A percentile compares a stretch with the other conserved stretches of the same genome.
Evolutionary conservation across 176 grass and related monocot species (phyloP).

Genomic region (Bothriochloa decipiens): DNA sequence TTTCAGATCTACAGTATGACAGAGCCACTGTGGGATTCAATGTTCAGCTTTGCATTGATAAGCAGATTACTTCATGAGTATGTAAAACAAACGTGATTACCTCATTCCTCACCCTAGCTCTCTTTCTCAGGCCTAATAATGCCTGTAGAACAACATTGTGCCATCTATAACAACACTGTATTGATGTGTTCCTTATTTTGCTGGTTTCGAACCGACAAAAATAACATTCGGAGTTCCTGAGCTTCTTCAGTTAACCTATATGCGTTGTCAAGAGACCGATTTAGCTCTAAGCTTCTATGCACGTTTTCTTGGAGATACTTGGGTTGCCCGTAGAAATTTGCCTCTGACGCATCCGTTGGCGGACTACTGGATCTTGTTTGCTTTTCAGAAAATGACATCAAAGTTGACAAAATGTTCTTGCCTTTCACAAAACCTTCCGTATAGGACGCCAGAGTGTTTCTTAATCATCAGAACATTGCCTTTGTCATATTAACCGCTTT

Average conservation of each 20-base stretch:
- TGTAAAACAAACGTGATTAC: neutral
- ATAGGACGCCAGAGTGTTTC: slow-evolving; percentile 26
- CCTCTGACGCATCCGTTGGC: neutral
- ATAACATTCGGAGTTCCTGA: slow-evolving; percentile 10
- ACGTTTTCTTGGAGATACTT: slow-evolving; percentile 18
- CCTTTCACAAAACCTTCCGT: slow-evolving; percentile 31
- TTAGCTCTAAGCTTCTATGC: neutral
- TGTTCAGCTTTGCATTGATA: neutral
- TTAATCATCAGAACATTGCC: slow-evolving; percentile 1
- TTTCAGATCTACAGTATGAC: neutral
- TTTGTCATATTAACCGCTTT: slow-evolving; percentile 38
- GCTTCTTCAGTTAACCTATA: neutral
- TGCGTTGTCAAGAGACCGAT: neutral
- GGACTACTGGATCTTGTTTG: slow-evolving; percentile 41
- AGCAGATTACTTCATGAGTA: neutral
- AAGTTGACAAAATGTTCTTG: slow-evolving; percentile 16
- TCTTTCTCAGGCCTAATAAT: neutral
- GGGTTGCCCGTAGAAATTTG: slow-evolving; percentile 2
- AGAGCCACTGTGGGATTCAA: neutral
- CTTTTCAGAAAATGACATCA: slow-evolving; percentile 23
- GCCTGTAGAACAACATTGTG: neutral
- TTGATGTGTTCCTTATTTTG: neutral
- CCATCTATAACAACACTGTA: neutral
- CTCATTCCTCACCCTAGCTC: neutral
- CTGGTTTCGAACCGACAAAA: slow-evolving; percentile 11